Base-by-base conservation (phyloP, 305 asterid species). In the Lippia alba region DNA sequence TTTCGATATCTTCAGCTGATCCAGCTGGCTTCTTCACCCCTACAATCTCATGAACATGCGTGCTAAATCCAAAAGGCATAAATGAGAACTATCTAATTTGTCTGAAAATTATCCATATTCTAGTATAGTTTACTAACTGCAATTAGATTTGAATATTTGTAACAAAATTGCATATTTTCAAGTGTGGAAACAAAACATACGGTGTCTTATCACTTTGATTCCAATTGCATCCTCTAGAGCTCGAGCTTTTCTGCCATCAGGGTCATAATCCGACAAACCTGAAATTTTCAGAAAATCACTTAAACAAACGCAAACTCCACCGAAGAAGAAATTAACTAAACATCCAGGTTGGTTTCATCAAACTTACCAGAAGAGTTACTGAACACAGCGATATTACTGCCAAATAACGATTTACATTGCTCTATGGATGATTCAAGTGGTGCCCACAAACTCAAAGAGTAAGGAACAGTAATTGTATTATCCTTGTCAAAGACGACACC, bases 401-500 rank as follows among this genome's bases (percentile, higher is more conserved):
- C 97, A 71, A 95, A 92, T 39, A 83, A 66, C n/a, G 85, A 79
- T 87, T 90, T 95, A 75, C 99, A 95, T 56, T 73, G 90, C 55
- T 85, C 81, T 6, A 95, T 36, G 10, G 98, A 84, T 8, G 91
- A 75, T 56, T 24, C 78, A 56, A 95, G 91, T 54, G 97, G 96
- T 53, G 83, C 69, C 99, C 99, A 95, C 88, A 92, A 82, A 75
- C 85, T 80, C 85, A 95, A 82, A 70, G 96, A 88, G 74, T 92
- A 95, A 76, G 98, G 98, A 75, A 79, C 91, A 1, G 98, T 92
- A 56, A 95, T 81, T 0, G 97, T 95, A 70, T 95, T 95, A 71
- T 95, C 99, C 85, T 95, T 95, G 61, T 95, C 98, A 77, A 95
- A 95, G 12, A 95, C 92, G 8, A 95, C 98, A 56, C 96, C 99